Conservation (phyloP, 768 basidiomycete genomes). For the Mycena kentingensis region DNA sequence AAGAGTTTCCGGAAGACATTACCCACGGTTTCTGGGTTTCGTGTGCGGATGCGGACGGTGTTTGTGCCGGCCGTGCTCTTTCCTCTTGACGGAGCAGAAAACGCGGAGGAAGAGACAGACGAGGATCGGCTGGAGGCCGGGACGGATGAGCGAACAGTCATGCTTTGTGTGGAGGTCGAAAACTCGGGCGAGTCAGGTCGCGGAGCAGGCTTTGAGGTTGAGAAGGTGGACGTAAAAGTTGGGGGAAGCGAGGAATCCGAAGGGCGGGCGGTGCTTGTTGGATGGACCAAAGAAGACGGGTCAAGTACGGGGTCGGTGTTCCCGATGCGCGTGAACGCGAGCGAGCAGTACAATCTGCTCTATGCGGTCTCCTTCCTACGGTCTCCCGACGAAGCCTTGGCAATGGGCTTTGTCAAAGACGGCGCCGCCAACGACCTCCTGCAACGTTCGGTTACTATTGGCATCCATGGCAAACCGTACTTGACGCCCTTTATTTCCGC, state of each 20-base stretch:
- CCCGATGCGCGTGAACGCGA: conserved; percentile 68
- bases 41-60: conserved; percentile 92
- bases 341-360: conserved; percentile 85
- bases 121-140: conserved; percentile 63
- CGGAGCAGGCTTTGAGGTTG: conserved; percentile 70
- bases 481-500: conserved; percentile 27
- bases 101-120: conserved; percentile 30
- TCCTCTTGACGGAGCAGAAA: conserved; percentile 39
- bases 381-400: conserved; percentile 56
- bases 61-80: conserved; percentile 85
- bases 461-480: conserved; percentile 75
- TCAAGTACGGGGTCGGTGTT: conserved; percentile 51
- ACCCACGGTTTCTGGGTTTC: conserved; percentile 78
- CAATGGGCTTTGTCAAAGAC: conserved; percentile 36
- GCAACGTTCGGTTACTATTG: conserved; percentile 79
- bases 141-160: conserved; percentile 80
- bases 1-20: conserved; percentile 86
- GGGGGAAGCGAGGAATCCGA: conserved; percentile 53
- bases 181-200: conserved; percentile 69
- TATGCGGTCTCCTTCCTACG: conserved; percentile 85
- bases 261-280: conserved; percentile 50
- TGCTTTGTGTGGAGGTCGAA: conserved; percentile 91
- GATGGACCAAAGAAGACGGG: conserved; percentile 61
- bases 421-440: conserved; percentile 26
- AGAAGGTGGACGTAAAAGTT: conserved; percentile 73